Conservation (phyloP, 2,329 filamentous ascomycete species). For the Ophiostoma ips region DNA sequence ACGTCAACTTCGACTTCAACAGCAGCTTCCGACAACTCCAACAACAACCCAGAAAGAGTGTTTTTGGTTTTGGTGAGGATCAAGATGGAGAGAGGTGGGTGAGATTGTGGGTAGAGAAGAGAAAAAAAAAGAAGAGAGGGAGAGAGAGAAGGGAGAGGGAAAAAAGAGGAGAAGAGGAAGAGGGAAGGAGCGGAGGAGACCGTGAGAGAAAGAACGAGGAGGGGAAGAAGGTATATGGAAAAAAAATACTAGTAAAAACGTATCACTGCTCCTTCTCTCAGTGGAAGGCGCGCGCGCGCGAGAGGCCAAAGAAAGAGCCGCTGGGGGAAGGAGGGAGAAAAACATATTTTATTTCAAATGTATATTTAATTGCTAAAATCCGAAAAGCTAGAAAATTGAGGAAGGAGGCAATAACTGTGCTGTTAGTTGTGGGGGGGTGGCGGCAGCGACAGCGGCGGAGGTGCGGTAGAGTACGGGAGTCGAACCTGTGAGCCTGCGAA, state of each 20-base stretch:
- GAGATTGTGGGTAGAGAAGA: slow-evolving; percentile 12
- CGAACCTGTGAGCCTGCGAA: not conserved
- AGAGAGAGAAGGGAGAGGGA: slow-evolving; percentile 12
- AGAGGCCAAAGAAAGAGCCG: too few species aligned
- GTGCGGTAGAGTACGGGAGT: not conserved
- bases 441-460: not conserved
- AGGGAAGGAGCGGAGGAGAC: slow-evolving; percentile 7
- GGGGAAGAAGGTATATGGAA: slow-evolving; percentile 8
- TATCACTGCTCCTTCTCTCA: not conserved
- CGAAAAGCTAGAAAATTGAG: too few species aligned
- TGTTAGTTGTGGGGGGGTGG: too few species aligned
- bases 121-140: not conserved
- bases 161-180: slow-evolving; percentile 2
- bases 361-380: too few species aligned
- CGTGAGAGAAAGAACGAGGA: not conserved
- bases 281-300: too few species aligned
- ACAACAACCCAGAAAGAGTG: slow-evolving; percentile 14
- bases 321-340: too few species aligned
- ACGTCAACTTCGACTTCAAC: slow-evolving; percentile 14
- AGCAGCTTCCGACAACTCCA: slow-evolving; percentile 16
- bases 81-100: slow-evolving; percentile 9
- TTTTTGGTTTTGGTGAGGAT: slow-evolving; percentile 7
- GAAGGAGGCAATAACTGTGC: too few species aligned
- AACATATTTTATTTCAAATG: too few species aligned
- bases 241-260: slow-evolving; percentile 2